Percentiles rank a stretch among this genome's conserved stretches.
These are phyloP conservation scores for Pisolithus orientalis DNA, from an alignment of 768 basidiomycete genomes.

Conservation along the genomic window DNA sequence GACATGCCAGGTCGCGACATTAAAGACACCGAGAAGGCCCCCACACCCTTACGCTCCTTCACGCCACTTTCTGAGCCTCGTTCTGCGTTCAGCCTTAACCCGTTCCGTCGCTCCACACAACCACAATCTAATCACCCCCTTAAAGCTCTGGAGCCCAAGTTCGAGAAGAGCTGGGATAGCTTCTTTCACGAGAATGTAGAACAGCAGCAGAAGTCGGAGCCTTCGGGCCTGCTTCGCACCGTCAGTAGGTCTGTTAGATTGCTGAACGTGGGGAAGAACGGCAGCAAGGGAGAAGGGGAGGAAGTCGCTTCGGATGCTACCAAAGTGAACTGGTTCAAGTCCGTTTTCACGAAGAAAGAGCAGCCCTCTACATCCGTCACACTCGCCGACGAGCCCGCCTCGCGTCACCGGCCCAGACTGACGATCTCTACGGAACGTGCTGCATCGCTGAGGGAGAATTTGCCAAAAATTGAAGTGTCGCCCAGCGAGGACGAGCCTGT, in stretches of 20 bases:
- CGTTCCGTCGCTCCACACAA: slow-evolving; percentile 33
- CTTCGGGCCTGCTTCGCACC: slow-evolving; percentile 18
- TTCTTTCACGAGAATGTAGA: slow-evolving; percentile 30
- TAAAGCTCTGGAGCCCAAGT: slow-evolving; percentile 22
- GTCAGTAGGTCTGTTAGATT: slow-evolving; percentile 35
- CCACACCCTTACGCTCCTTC: slow-evolving; percentile 35
- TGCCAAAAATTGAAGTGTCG: slow-evolving; percentile 26
- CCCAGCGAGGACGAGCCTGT: slow-evolving; percentile 20
- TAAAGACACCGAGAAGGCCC: slow-evolving; percentile 21
- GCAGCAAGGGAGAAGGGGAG: slow-evolving; percentile 17
- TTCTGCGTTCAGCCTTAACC: slow-evolving; percentile 25
- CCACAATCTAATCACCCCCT: slow-evolving; percentile 21
- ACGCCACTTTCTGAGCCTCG: slow-evolving; percentile 42
- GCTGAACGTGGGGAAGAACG: slow-evolving; percentile 38
- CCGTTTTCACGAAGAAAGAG: slow-evolving; percentile 24
- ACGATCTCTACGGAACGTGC: slow-evolving; percentile 40
- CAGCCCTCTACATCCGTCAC: slow-evolving; percentile 6
- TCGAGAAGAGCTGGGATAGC: slow-evolving; percentile 40
- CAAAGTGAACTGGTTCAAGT: slow-evolving; percentile 31
- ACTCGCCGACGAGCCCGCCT: slow-evolving; percentile 13
- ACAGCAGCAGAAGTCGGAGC: slow-evolving; percentile 14
- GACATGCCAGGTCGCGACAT: slow-evolving; percentile 12
- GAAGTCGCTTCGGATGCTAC: slow-evolving; percentile 21
- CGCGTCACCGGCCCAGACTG: slow-evolving; percentile 27
- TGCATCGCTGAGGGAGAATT: slow-evolving; percentile 19